Conservation (phyloP, 2,329 filamentous ascomycete species). For the Calonectria crousiana region DNA sequence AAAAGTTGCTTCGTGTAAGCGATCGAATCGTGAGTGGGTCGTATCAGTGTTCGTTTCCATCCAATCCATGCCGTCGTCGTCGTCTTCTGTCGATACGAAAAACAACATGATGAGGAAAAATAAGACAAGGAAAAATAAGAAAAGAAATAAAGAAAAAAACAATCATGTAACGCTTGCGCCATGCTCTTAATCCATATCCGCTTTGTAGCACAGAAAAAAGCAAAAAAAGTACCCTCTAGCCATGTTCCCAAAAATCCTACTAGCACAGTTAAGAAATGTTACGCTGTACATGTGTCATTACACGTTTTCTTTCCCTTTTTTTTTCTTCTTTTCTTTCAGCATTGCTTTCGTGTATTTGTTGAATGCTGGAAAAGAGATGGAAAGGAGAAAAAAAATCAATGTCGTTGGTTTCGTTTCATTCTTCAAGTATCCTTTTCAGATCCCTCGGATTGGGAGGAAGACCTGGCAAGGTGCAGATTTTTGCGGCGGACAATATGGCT, state of each 20-base stretch:
- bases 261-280: conserved; percentile 17
- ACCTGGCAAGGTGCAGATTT: conserved; percentile 25
- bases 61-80: neutral
- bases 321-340: neutral
- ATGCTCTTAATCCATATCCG: conserved; percentile 7
- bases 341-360: neutral
- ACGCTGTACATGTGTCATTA: conserved; percentile 25
- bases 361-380: neutral
- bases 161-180: conserved; percentile 12
- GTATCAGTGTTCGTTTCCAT: neutral
- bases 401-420: neutral
- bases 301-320: no score
- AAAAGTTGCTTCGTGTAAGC: neutral
- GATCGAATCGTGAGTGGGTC: neutral
- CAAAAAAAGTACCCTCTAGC: neutral
- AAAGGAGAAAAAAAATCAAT: no score
- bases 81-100: neutral
- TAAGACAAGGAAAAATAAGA: neutral
- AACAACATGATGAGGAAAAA: neutral
- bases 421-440: conserved; percentile 16
- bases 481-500: conserved; percentile 29
- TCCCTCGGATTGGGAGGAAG: conserved; percentile 28
- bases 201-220: neutral
- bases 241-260: neutral
- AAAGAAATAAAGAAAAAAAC: neutral